A percentile compares a stretch with the other conserved stretches of the same genome.
These are phyloP conservation scores for Diplosphaera chodatii DNA, from an alignment of 139 green algal species.

Conservation along the genomic window DNA sequence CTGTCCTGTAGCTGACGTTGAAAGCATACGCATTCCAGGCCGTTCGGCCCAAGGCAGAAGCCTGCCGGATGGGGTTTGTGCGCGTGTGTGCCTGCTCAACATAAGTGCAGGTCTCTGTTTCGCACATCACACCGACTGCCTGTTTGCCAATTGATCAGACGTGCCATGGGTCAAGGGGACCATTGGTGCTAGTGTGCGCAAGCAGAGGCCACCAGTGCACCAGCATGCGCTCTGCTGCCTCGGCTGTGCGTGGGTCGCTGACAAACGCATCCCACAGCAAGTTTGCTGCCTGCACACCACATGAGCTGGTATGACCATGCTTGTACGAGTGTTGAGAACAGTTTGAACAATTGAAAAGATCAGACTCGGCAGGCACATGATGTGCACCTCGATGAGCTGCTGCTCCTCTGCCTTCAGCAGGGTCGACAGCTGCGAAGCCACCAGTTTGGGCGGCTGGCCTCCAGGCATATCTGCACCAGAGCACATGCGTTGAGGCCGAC, in stretches of 20 bases:
- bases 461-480: conserved; percentile 19
- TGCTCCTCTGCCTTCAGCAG: conserved; percentile 12
- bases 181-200: too few species aligned
- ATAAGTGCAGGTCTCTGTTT: too few species aligned
- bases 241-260: conserved; percentile 2
- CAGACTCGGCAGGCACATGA: too few species aligned
- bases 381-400: background rate
- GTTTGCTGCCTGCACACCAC: background rate
- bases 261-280: conserved; percentile 8
- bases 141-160: too few species aligned
- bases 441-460: conserved; percentile 6
- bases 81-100: background rate
- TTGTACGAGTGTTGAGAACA: too few species aligned
- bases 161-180: too few species aligned
- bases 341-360: too few species aligned
- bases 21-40: conserved; percentile 32
- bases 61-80: background rate
- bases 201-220: conserved; percentile 6
- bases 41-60: conserved; percentile 11
- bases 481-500: too few species aligned
- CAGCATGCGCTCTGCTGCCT: conserved; percentile 16
- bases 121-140: too few species aligned
- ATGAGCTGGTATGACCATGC: too few species aligned
- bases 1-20: conserved; percentile 35
- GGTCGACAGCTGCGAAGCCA: conserved; percentile 9